phyloP scores from a whole-genome alignment of 345 rosid genomes.

The Nasturtium officinale region DNA sequence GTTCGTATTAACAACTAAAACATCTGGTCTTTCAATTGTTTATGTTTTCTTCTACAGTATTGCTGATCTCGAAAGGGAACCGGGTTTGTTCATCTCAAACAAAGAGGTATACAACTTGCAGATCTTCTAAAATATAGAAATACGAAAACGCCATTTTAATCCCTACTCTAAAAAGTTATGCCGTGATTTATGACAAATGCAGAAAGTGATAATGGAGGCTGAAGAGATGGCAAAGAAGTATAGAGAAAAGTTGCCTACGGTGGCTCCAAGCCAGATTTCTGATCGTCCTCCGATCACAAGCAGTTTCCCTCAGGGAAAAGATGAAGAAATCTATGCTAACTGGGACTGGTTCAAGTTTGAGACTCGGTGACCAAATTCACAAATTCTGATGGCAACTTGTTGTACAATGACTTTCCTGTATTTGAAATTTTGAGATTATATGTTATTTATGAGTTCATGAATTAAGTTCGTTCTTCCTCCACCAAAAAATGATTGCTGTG shows the following conservation, averaged over 20 bases:
- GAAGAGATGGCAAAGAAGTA: conserved; percentile 86
- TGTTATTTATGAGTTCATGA: conserved; percentile 30
- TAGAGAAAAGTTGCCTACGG: conserved; percentile 56
- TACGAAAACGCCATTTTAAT: neutral
- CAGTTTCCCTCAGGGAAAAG: conserved; percentile 50
- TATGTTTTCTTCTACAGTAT: conserved; percentile 49
- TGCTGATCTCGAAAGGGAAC: conserved; percentile 88
- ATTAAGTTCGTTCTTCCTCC: neutral
- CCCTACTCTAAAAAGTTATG: neutral
- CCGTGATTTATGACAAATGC: neutral
- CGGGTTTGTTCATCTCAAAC: conserved; percentile 72
- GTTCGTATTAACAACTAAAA: neutral
- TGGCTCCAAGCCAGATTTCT: conserved; percentile 21
- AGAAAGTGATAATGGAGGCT: conserved; percentile 84
- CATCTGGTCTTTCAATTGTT: neutral
- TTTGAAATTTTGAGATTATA: conserved; percentile 15
- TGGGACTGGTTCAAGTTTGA: conserved; percentile 95
- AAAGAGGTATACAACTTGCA: conserved; percentile 59
- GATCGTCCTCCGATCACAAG: conserved; percentile 45
- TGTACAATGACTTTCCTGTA: conserved; percentile 28
- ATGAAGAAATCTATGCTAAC: conserved; percentile 66
- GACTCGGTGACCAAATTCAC: conserved; percentile 35
- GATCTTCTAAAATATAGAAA: neutral
- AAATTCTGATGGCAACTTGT: neutral
- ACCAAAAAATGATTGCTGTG: neutral